A percentile compares a stretch with the other conserved stretches of the same genome.
Conservation (phyloP, 2,329 filamentous ascomycete genomes). For the Lasiodiplodia hormozganensis region DNA sequence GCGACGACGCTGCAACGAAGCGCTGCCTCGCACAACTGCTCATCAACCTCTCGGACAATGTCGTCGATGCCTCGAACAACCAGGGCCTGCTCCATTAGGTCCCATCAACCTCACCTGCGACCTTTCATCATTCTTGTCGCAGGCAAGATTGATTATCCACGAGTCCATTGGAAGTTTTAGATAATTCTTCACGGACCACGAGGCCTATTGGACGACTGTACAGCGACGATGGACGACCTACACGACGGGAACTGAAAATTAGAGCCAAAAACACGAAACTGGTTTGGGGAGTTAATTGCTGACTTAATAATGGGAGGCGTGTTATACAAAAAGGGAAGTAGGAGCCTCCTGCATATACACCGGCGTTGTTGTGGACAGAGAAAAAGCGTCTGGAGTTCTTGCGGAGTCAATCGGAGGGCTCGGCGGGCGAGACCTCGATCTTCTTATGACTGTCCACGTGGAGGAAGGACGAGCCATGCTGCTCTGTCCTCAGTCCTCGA, state of each 20-base stretch:
- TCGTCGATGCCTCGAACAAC: slow-evolving; percentile 60
- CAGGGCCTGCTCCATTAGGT: slow-evolving; percentile 43
- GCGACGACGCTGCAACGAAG: slow-evolving; percentile 97
- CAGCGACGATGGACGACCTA: slow-evolving; percentile 23
- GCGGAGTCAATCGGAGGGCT: slow-evolving; percentile 12
- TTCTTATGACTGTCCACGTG: neutral
- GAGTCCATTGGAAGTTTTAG: neutral
- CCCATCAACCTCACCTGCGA: neutral
- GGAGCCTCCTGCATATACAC: slow-evolving; percentile 24
- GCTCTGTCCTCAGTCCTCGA: neutral
- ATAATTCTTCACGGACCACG: slow-evolving; percentile 12
- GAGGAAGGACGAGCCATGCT: neutral
- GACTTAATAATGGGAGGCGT: slow-evolving; percentile 19
- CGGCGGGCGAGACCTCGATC: slow-evolving; percentile 2
- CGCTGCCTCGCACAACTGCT: slow-evolving; percentile 95
- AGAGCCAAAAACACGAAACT: slow-evolving; percentile 1
- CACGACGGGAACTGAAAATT: slow-evolving; percentile 14
- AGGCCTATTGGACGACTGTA: slow-evolving; percentile 17
- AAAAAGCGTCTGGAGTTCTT: slow-evolving; percentile 26
- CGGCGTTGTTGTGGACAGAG: slow-evolving; percentile 22
- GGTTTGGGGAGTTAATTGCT: slow-evolving; percentile 13
- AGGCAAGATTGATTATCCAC: neutral
- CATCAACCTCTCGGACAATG: slow-evolving; percentile 93
- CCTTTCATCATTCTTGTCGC: neutral
- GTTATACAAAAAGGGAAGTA: slow-evolving; percentile 9